Base-by-base conservation (phyloP, 2,329 filamentous ascomycete species). In the Nannizzia gypsea region DNA sequence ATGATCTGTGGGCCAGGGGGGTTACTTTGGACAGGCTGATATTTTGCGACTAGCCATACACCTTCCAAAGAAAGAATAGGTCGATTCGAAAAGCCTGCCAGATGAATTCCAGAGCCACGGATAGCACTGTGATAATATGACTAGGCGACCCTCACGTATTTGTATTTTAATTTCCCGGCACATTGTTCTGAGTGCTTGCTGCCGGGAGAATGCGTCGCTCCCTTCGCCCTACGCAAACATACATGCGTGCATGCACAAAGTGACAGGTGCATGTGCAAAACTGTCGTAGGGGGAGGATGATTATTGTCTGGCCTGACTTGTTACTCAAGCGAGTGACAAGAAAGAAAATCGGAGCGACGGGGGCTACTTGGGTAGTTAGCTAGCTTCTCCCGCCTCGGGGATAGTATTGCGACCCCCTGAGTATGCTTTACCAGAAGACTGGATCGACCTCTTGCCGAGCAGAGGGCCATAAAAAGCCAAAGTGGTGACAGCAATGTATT, bases 11-110 rank as follows among this genome's bases (percentile, higher is more conserved):
- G 22, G 6, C 26, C 48, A 52, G 48, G 48, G 48, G 20, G 20
- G 15, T 11, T 31, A 11, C 48, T 13, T 22, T 22, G 20, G 17
- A 3, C n/a, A 48, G 44, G 44, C 20, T 48, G 44, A 26, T 26
- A 52, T 52, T 11, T 34, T 52, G 48, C 48, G 22, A 52, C 22
- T 13, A 52, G 44, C 5, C 48, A 52, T 13, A 28, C 48, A 52
- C 48, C 48, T 52, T 52, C 48, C 48, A 31, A 52, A 52, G 48
- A 52, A 52, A 24, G 22, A 52, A 28, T n/a, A 52, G 48, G 24
- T 1, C 48, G 11, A 52, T 11, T 8, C 9, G 13, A 28, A 31
- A 52, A 52, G 22, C 48, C 24, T 2, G 4, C 42, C 20, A 31
- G 31, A 34, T 34, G 31, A 34, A 9, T 31, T n/a, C 48, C 48